These are phyloP conservation scores for Phalaenopsis equestris DNA, from an alignment of 106 monocot species.

Conservation along the genomic window DNA sequence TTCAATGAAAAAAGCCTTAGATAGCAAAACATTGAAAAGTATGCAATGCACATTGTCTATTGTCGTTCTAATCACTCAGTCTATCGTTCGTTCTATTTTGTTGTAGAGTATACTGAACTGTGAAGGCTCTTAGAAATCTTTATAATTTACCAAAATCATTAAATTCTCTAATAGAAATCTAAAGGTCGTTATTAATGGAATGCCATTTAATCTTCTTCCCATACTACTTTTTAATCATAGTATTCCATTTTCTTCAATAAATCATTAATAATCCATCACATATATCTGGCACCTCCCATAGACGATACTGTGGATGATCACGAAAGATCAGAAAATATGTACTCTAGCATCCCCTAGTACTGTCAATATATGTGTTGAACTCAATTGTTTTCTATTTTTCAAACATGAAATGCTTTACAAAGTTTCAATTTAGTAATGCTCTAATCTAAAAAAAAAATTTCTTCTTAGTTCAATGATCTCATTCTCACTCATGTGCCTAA, in stretches of 20 bases:
- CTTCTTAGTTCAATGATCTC: background rate
- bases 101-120: background rate
- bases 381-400: constrained; percentile 8
- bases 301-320: background rate
- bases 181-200: background rate
- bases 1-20: background rate
- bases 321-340: background rate
- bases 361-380: background rate
- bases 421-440: background rate
- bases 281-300: background rate
- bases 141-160: background rate
- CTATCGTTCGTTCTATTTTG: background rate
- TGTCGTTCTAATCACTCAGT: background rate
- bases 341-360: background rate
- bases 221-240: background rate
- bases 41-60: background rate
- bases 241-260: constrained; percentile 3
- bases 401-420: background rate
- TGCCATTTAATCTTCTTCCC: background rate
- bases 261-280: constrained; percentile 1
- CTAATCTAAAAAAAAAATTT: background rate
- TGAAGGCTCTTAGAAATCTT: background rate
- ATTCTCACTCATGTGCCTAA: constrained; percentile 5
- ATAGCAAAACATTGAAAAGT: background rate
- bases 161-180: background rate